Evolutionary conservation across 208 protist species (phyloP).

Genomic region (Leishmania gerbilli): DNA sequence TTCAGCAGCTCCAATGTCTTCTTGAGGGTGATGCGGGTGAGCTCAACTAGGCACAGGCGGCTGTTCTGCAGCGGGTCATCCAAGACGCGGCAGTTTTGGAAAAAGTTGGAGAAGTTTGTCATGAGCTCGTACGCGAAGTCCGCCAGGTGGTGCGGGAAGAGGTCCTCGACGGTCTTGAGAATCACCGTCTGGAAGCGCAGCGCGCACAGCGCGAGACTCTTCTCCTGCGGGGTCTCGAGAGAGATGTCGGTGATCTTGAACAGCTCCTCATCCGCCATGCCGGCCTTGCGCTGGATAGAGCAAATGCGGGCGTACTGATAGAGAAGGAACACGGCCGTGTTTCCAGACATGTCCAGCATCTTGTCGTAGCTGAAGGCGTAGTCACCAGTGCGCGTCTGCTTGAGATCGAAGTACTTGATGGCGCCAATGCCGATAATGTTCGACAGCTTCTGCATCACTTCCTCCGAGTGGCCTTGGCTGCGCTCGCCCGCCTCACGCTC

Average conservation of each 20-base stretch:
- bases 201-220: slow-evolving; percentile 82
- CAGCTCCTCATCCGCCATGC: slow-evolving; percentile 63
- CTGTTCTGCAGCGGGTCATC: slow-evolving; percentile 83
- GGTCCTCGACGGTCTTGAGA: slow-evolving; percentile 86
- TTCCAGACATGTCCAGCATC: slow-evolving; percentile 96
- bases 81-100: slow-evolving; percentile 92
- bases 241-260: slow-evolving; percentile 59
- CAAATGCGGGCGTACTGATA: slow-evolving; percentile 97
- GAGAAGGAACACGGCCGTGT: slow-evolving; percentile 97
- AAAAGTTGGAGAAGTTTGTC: slow-evolving; percentile 95
- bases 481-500: slow-evolving; percentile 80
- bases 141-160: slow-evolving; percentile 94
- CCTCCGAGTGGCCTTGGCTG: slow-evolving; percentile 79
- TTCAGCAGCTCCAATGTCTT: slow-evolving; percentile 93
- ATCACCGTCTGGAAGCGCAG: slow-evolving; percentile 91
- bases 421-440: slow-evolving; percentile 94
- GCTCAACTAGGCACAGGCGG: slow-evolving; percentile 91
- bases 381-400: slow-evolving; percentile 92
- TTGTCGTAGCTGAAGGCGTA: slow-evolving; percentile 97
- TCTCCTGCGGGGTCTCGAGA: slow-evolving; percentile 81
- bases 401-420: slow-evolving; percentile 98
- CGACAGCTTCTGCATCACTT: slow-evolving; percentile 81
- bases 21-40: slow-evolving; percentile 89
- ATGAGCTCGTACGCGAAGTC: slow-evolving; percentile 96
- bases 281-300: slow-evolving; percentile 94